Conservation (phyloP, 768 basidiomycete genomes). For the Clitopilus passeckerianus region DNA sequence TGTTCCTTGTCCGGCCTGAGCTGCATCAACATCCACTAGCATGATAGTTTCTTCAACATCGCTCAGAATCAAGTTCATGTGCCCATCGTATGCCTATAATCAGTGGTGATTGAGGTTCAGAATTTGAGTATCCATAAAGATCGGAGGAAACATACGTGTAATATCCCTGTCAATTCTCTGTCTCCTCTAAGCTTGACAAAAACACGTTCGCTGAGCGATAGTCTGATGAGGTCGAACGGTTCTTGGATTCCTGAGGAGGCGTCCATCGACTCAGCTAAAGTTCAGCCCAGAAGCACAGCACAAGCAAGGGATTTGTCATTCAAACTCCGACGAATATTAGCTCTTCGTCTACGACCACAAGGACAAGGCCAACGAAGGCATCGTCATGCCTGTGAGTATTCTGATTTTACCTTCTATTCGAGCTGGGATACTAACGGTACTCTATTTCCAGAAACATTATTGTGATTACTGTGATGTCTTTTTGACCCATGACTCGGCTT, state of each 20-base stretch:
- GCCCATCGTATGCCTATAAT: slow-evolving; percentile 95
- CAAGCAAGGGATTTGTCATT: slow-evolving; percentile 18
- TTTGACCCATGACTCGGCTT: slow-evolving; percentile 90
- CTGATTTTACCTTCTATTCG: slow-evolving; percentile 6
- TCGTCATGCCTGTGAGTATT: slow-evolving; percentile 61
- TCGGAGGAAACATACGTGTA: slow-evolving; percentile 65
- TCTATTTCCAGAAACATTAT: slow-evolving; percentile 71
- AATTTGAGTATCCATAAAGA: not conserved
- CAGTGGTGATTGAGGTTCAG: slow-evolving; percentile 3
- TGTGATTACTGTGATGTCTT: slow-evolving; percentile 95
- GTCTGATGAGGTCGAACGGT: slow-evolving; percentile 94
- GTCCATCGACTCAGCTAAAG: slow-evolving; percentile 46
- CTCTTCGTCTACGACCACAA: slow-evolving; percentile 12
- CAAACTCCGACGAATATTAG: slow-evolving; percentile 19
- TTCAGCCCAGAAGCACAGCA: slow-evolving; percentile 15
- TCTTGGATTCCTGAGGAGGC: slow-evolving; percentile 78
- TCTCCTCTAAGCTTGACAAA: slow-evolving; percentile 97
- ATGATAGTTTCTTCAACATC: slow-evolving; percentile 98
- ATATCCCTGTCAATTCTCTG: slow-evolving; percentile 82
- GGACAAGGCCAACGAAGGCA: slow-evolving; percentile 10
- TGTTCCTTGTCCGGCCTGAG: slow-evolving; percentile 47
- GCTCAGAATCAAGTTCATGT: slow-evolving; percentile 98
- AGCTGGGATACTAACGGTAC: slow-evolving; percentile 2
- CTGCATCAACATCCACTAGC: slow-evolving; percentile 86
- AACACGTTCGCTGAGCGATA: slow-evolving; percentile 95